Percentiles rank a stretch among this genome's conserved stretches.
phyloP scores from a whole-genome alignment of 2,329 filamentous ascomycete genomes.

The Drechslerella stenobrocha region DNA sequence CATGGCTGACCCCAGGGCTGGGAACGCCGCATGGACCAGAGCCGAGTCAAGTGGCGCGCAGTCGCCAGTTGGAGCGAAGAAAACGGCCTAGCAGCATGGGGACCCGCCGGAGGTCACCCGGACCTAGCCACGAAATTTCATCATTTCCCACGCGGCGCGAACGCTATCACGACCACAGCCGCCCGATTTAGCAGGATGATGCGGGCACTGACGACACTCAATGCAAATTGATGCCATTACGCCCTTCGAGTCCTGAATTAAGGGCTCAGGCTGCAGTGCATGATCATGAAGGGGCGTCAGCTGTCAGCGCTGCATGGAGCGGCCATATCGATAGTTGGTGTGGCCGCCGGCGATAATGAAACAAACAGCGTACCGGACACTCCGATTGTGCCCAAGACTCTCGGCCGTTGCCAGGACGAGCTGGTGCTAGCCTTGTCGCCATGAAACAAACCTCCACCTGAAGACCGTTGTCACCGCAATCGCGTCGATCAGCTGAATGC shows the following conservation, averaged over 20 bases:
- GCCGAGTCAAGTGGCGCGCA: conserved; percentile 15
- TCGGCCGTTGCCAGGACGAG: conserved; percentile 16
- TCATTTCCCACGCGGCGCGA: conserved; percentile 19
- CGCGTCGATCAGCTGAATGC: conserved; percentile 42
- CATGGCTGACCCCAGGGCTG: conserved; percentile 1
- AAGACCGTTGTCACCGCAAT: conserved; percentile 11
- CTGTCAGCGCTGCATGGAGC: conserved; percentile 6
- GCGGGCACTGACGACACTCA: conserved; percentile 6
- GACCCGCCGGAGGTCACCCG: conserved; percentile 3
- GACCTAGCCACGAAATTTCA: conserved; percentile 29
- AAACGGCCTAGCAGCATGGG: conserved; percentile 8
- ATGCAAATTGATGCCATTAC: conserved; percentile 16
- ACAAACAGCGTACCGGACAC: conserved; percentile 31
- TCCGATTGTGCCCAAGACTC: conserved; percentile 21
- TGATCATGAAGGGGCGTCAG: conserved; percentile 4
- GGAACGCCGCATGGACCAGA: conserved; percentile 11
- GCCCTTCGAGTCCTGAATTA: background rate
- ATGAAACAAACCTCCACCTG: conserved; percentile 27
- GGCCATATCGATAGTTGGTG: conserved; percentile 11
- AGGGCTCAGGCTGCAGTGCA: conserved; percentile 4
- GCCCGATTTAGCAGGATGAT: conserved; percentile 18
- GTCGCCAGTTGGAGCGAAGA: conserved; percentile 6
- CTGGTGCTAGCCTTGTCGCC: conserved; percentile 10
- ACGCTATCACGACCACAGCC: conserved; percentile 19
- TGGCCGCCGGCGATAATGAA: conserved; percentile 8